Evolutionary conservation across 352 stramenopile genomes (phyloP).

Genomic region (Elongisporangium undulatum): DNA sequence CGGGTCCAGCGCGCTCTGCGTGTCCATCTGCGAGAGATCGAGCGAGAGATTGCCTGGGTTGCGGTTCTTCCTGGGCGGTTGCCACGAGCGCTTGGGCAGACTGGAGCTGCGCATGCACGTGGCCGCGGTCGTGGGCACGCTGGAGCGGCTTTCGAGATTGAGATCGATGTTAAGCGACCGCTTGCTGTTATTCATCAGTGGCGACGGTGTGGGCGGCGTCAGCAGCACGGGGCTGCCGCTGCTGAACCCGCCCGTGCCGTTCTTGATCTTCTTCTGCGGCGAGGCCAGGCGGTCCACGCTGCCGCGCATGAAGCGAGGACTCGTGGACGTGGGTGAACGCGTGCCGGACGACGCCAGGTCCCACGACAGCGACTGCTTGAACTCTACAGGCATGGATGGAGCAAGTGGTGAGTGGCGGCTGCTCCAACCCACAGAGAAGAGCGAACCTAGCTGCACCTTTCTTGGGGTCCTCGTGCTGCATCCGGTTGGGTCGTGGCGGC

Average conservation of each 20-base stretch:
- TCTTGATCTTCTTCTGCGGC: neutral
- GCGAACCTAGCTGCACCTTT: neutral
- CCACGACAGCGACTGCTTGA: neutral
- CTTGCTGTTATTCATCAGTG: constrained; percentile 1
- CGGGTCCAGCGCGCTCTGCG: constrained; percentile 22
- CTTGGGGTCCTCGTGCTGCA: neutral
- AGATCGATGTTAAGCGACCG: constrained; percentile 9
- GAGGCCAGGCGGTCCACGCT: neutral
- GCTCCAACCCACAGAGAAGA: neutral
- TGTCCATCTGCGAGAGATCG: constrained; percentile 73
- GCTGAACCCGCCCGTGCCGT: neutral
- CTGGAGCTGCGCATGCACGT: constrained; percentile 12
- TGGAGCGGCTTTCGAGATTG: constrained; percentile 20
- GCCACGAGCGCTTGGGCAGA: constrained; percentile 35
- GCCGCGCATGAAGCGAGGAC: neutral
- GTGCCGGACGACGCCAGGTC: neutral
- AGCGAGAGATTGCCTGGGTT: constrained; percentile 83
- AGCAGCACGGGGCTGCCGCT: neutral
- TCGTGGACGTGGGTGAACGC: neutral
- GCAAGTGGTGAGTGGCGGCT: neutral
- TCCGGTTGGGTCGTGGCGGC: neutral
- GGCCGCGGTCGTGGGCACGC: neutral
- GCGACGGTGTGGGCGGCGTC: neutral
- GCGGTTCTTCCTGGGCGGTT: constrained; percentile 44
- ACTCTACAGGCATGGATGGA: neutral